Percentiles rank a stretch among this genome's conserved stretches.
These are phyloP conservation scores for Plenodomus lindquistii DNA, from an alignment of 2,329 filamentous ascomycete species.

Conservation along the genomic window DNA sequence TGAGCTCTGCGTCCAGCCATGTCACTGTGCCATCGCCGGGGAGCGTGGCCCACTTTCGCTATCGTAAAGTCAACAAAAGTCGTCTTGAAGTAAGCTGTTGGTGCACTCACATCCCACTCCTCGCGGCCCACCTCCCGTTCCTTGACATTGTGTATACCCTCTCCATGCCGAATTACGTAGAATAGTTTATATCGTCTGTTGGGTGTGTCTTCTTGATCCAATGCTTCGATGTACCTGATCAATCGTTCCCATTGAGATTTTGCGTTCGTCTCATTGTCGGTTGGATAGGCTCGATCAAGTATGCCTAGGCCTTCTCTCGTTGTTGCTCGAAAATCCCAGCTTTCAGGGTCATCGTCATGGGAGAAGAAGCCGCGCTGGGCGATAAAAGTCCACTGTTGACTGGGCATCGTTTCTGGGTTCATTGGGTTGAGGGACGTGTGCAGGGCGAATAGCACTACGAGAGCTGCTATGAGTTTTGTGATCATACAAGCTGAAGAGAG, in stretches of 20 bases:
- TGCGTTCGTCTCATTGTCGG: constrained; percentile 52
- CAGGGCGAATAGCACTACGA: no score
- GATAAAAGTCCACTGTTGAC: constrained; percentile 8
- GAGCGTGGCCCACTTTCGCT: constrained; percentile 68
- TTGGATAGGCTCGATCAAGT: constrained; percentile 61
- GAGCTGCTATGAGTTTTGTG: neutral
- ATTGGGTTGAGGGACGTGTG: neutral
- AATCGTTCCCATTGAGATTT: constrained; percentile 72
- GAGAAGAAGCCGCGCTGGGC: constrained; percentile 18
- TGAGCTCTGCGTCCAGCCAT: constrained; percentile 69
- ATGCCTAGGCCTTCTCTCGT: constrained; percentile 56
- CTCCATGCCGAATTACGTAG: constrained; percentile 70
- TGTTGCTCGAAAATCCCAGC: constrained; percentile 17
- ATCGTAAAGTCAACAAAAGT: no score
- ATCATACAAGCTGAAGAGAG: neutral
- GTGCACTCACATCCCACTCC: no score
- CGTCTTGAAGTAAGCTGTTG: no score
- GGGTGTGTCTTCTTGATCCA: constrained; percentile 55
- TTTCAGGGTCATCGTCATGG: constrained; percentile 17
- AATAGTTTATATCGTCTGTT: constrained; percentile 66
- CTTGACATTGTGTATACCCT: constrained; percentile 70
- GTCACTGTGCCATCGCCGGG: constrained; percentile 65
- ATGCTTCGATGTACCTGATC: constrained; percentile 57
- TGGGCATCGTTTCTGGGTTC: neutral
- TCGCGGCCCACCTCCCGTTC: constrained; percentile 71